Evolutionary conservation across 2,329 filamentous ascomycete species (phyloP), one percentile per base, ranked within the genome.

Genomic region (Metarhizium guizhouense): DNA sequence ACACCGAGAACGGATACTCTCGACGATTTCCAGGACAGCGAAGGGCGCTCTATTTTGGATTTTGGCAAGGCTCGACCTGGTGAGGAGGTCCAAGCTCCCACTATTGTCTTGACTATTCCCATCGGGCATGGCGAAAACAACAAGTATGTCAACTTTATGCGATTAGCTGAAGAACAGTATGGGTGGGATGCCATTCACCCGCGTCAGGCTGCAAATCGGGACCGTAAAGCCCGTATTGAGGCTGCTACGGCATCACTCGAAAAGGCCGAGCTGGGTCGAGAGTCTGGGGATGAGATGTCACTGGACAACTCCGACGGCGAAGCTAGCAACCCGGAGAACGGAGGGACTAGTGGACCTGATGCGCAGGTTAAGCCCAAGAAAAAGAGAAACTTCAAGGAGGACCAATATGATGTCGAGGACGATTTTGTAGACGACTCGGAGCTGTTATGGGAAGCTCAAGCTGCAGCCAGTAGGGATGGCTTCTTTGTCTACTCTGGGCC

Each of bases 401-500:
- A 95, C 70, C 86, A 92, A 64, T 92, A 92, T 64, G 88, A 93
- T 66, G 86, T 88, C 64, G 86, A 88, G 51, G 88, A 92, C 65
- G 88, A 87, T 54, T 93, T 93, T 71, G 84, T 93, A 55, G 94
- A 99, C 65, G 94, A 99, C 67, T 95, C 91, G 1, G 94, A 99
- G 69, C 72, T 96, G 67, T 79, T 95, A 0, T 97, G 93, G 93
- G 90, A 97, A 71, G 90, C 95, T 66, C 89, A 95, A 68, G 93
- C 93, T 6, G 91, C 93, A 4, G 92, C 94, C 50, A 93, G 90
- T 62, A 90, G 93, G 63, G 94, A 97, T 68, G 94, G 94, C 1
- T 99, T 97, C 75, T 99, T 97, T 68, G 94, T 99, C 1, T 99
- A 96, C 72, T 95, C 90, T 58, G 94, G 94, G 3, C 93, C 93